phyloP scores from a whole-genome alignment of 768 basidiomycete species.

The Piloderma croceum region DNA sequence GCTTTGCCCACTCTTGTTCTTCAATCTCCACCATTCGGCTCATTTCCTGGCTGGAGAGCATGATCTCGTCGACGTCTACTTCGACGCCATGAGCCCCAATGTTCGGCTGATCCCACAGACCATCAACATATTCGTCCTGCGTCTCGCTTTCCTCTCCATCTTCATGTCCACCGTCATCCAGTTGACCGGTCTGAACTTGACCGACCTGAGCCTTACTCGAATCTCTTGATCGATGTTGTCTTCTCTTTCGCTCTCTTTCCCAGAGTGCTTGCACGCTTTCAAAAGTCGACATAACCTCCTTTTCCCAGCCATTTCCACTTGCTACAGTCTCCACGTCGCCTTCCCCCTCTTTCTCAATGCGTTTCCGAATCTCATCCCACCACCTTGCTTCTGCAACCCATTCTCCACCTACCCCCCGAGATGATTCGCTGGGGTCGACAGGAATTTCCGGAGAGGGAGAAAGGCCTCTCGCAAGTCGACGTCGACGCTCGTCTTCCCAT shows the following conservation, averaged over 20 bases:
- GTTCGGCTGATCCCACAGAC: neutral
- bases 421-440: slow-evolving; percentile 58
- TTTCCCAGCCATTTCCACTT: slow-evolving; percentile 48
- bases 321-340: slow-evolving; percentile 20
- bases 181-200: slow-evolving; percentile 11
- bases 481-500: slow-evolving; percentile 92
- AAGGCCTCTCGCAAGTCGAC: slow-evolving; percentile 62
- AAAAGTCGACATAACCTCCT: slow-evolving; percentile 80
- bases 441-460: slow-evolving; percentile 71
- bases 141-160: slow-evolving; percentile 1
- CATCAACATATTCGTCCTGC: no score
- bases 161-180: slow-evolving; percentile 14
- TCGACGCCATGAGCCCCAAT: slow-evolving; percentile 5
- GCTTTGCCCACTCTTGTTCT: slow-evolving; percentile 18
- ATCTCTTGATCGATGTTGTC: slow-evolving; percentile 34
- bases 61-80: slow-evolving; percentile 25
- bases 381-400: slow-evolving; percentile 73
- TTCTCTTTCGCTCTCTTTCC: slow-evolving; percentile 55
- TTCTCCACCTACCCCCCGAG: slow-evolving; percentile 48
- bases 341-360: slow-evolving; percentile 47
- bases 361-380: slow-evolving; percentile 64
- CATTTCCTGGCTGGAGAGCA: slow-evolving; percentile 31
- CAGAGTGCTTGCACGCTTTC: slow-evolving; percentile 87
- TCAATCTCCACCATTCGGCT: slow-evolving; percentile 18
- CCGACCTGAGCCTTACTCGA: neutral